A percentile compares a stretch with the other conserved stretches of the same genome.
Evolutionary conservation across 257 asterid species (phyloP).

Genomic region (Solanum etuberosum): DNA sequence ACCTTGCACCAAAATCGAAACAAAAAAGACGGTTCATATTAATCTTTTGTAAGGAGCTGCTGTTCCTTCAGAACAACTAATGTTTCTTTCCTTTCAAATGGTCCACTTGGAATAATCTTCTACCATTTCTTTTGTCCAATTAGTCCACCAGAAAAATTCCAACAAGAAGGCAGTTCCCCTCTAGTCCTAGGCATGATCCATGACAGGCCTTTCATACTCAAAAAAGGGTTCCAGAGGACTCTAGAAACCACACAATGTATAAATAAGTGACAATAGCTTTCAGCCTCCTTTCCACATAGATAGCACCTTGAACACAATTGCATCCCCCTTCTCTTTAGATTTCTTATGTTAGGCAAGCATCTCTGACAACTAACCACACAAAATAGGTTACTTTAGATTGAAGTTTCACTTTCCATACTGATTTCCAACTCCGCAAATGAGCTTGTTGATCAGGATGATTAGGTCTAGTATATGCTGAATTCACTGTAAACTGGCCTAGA

Average conservation of each 20-base stretch:
- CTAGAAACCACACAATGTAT: neutral
- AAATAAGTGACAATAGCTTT: neutral
- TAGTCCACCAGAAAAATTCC: neutral
- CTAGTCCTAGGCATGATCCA: neutral
- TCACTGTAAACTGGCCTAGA: neutral
- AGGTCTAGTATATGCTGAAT: neutral
- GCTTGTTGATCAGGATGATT: neutral
- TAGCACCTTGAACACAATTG: neutral
- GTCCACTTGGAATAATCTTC: neutral
- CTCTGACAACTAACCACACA: neutral
- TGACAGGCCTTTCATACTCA: neutral
- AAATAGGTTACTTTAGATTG: neutral
- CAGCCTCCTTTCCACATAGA: neutral
- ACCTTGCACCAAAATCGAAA: neutral
- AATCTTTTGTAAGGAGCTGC: neutral
- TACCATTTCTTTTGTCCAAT: neutral
- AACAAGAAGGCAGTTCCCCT: neutral
- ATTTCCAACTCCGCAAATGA: neutral
- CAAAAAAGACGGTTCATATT: neutral
- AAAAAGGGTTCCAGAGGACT: neutral
- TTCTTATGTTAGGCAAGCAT: neutral
- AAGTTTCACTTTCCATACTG: neutral
- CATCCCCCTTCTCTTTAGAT: neutral
- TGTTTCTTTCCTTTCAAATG: neutral
- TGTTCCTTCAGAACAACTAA: neutral